phyloP scores from a whole-genome alignment of 2,329 filamentous ascomycete genomes.

The Fusarium coicis region DNA sequence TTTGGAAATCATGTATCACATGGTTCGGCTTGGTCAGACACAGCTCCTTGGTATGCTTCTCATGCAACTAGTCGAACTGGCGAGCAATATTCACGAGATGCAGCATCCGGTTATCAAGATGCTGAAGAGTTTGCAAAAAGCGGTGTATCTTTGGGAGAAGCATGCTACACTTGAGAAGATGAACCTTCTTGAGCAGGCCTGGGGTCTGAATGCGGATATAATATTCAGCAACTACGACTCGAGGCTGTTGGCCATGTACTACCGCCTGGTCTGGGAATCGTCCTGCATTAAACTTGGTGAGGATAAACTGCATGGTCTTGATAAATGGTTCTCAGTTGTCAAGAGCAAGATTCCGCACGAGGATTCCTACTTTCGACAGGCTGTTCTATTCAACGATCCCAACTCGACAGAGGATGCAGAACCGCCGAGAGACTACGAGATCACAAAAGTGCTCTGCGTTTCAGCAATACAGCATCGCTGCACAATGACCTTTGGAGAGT shows the following conservation, averaged over 20 bases:
- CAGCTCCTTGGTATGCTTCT: constrained; percentile 14
- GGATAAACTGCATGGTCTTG: neutral
- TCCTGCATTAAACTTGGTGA: neutral
- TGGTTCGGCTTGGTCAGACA: neutral
- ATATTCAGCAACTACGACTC: constrained; percentile 8
- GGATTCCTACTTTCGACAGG: neutral
- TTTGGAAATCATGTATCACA: constrained; percentile 15
- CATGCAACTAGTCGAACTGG: neutral
- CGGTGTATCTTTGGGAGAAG: neutral
- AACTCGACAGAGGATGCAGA: neutral
- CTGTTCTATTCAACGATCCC: neutral
- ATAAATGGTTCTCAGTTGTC: constrained; percentile 7
- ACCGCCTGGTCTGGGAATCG: constrained; percentile 21
- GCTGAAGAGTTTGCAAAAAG: neutral
- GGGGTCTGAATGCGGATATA: constrained; percentile 9
- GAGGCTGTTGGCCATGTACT: constrained; percentile 7
- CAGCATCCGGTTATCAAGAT: constrained; percentile 3
- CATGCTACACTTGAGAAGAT: neutral
- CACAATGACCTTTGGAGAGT: neutral
- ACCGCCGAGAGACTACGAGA: constrained; percentile 1
- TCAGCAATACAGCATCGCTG: constrained; percentile 24
- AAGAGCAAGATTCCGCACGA: neutral
- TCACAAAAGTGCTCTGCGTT: constrained; percentile 5
- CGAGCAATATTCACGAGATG: neutral
- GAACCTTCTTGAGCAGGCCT: neutral